These are phyloP conservation scores for Tolypocladium inflatum DNA, from an alignment of 2,329 filamentous ascomycete species.

Conservation along the genomic window DNA sequence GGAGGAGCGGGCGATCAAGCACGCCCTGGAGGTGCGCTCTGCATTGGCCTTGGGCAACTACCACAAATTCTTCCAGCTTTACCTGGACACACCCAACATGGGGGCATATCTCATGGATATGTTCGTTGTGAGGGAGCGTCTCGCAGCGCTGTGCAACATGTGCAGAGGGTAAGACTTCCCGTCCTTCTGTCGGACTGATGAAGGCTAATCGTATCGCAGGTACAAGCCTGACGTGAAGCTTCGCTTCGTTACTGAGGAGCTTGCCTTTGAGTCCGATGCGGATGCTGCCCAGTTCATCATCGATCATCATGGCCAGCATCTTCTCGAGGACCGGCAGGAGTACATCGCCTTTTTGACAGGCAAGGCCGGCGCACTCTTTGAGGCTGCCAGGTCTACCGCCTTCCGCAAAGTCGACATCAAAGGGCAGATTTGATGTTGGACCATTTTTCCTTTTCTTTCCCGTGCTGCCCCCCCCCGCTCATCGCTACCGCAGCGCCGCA, in stretches of 20 bases:
- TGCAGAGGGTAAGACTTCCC: conserved; percentile 74
- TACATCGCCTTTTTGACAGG: conserved; percentile 64
- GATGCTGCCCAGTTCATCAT: conserved; percentile 87
- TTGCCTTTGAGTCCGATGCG: conserved; percentile 87
- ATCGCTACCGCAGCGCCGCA: neutral
- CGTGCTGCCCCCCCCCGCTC: neutral
- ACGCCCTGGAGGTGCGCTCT: conserved; percentile 85
- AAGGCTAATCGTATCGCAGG: conserved; percentile 47
- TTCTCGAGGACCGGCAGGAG: conserved; percentile 69
- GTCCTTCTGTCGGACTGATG: neutral
- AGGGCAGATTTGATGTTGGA: conserved; percentile 67
- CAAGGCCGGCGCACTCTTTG: conserved; percentile 66
- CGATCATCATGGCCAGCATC: conserved; percentile 63
- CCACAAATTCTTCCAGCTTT: conserved; percentile 95
- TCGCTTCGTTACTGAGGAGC: conserved; percentile 88
- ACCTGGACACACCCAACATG: conserved; percentile 91
- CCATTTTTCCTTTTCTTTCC: neutral
- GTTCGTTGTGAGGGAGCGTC: conserved; percentile 90
- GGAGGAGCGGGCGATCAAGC: conserved; percentile 71
- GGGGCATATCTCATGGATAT: conserved; percentile 98
- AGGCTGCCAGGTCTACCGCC: conserved; percentile 60
- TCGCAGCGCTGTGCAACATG: conserved; percentile 82
- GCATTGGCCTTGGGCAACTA: conserved; percentile 91
- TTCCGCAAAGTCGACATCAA: conserved; percentile 93
- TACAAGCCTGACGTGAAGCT: conserved; percentile 88